phyloP scores from a whole-genome alignment of 2,329 filamentous ascomycete species.

The Mollisia scopiformis region DNA sequence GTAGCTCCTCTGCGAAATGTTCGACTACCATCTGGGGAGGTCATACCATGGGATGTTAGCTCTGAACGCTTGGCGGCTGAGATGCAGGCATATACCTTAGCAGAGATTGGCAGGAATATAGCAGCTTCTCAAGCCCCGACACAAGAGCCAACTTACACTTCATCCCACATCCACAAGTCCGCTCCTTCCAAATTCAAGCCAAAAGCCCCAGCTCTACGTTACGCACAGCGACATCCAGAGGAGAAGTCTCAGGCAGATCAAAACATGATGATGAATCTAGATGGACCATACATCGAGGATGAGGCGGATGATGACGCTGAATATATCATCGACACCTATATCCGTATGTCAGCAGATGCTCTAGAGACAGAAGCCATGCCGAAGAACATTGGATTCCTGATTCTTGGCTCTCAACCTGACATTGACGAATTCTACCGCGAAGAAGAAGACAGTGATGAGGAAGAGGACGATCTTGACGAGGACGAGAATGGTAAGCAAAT shows the following conservation, averaged over 20 bases:
- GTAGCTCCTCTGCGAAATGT: conserved; percentile 24
- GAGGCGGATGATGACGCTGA: conserved; percentile 54
- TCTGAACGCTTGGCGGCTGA: conserved; percentile 51
- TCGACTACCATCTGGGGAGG: conserved; percentile 40
- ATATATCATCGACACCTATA: conserved; percentile 67
- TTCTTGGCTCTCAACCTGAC: conserved; percentile 38
- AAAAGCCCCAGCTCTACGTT: conserved; percentile 57
- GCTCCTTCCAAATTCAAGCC: conserved; percentile 52
- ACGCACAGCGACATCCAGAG: conserved; percentile 58
- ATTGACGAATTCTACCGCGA: conserved; percentile 62
- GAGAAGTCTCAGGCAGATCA: conserved; percentile 8
- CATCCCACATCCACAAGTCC: conserved; percentile 14
- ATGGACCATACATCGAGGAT: conserved; percentile 42
- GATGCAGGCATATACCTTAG: conserved; percentile 62
- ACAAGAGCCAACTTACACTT: conserved; percentile 19
- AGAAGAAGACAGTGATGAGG: conserved; percentile 64
- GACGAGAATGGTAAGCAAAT: conserved; percentile 62
- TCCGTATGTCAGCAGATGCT: conserved; percentile 58
- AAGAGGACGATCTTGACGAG: conserved; percentile 66
- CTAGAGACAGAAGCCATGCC: conserved; percentile 50
- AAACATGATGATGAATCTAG: conserved; percentile 38
- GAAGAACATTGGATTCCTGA: conserved; percentile 47
- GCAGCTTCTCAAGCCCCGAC: conserved; percentile 21
- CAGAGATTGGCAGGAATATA: conserved; percentile 51
- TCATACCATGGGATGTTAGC: conserved; percentile 40